phyloP scores from a whole-genome alignment of 2,329 filamentous ascomycete genomes.

The Pseudogymnoascus sp. region DNA sequence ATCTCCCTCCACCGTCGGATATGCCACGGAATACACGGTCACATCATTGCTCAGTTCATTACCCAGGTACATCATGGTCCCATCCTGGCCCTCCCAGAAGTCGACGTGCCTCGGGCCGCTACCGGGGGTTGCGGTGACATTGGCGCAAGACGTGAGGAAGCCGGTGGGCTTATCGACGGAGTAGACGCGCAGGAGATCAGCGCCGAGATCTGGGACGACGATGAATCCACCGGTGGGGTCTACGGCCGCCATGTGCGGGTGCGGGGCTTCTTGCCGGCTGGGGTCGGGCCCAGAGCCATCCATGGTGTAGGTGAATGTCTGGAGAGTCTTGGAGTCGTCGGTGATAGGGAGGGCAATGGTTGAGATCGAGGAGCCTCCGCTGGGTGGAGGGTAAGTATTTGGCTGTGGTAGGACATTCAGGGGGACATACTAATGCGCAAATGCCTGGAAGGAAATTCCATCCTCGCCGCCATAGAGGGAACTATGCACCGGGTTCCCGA shows the following conservation, averaged over 20 bases:
- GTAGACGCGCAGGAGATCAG: conserved; percentile 43
- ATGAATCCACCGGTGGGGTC: conserved; percentile 45
- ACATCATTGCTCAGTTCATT: conserved; percentile 40
- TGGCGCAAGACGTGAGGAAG: conserved; percentile 32
- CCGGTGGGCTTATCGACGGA: conserved; percentile 34
- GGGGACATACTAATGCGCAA: conserved; percentile 21
- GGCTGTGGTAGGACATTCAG: not conserved
- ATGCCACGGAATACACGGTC: conserved; percentile 31
- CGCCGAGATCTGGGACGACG: conserved; percentile 45
- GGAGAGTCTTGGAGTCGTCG: conserved; percentile 21
- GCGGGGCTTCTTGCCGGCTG: conserved; percentile 37
- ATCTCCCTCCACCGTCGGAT: conserved; percentile 24
- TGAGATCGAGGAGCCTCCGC: conserved; percentile 18
- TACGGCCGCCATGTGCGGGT: conserved; percentile 45
- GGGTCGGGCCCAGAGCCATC: conserved; percentile 30
- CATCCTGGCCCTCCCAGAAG: conserved; percentile 34
- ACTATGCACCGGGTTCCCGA: conserved; percentile 19
- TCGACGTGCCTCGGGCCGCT: conserved; percentile 47
- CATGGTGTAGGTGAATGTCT: conserved; percentile 36
- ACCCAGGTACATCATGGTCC: conserved; percentile 35
- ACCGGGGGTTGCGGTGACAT: conserved; percentile 32
- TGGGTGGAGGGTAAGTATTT: conserved; percentile 12
- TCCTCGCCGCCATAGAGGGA: conserved; percentile 20
- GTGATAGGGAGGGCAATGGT: conserved; percentile 20
- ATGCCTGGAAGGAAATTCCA: conserved; percentile 15